Conservation (phyloP, 495 filamentous ascomycete species). For the Aspergillus haitiensis region DNA sequence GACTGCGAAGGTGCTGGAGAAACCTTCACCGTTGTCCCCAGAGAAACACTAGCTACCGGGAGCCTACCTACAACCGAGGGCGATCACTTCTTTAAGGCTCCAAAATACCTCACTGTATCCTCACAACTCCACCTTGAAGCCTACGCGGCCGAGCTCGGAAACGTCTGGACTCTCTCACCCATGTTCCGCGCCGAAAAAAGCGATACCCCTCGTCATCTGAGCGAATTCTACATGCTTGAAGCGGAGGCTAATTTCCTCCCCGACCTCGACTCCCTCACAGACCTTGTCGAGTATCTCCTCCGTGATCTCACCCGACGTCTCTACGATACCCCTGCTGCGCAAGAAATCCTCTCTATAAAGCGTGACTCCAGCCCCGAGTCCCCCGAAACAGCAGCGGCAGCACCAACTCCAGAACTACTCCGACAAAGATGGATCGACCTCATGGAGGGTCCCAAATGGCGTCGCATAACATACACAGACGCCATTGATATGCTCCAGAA, state of each 20-base stretch:
- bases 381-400: constrained; percentile 34
- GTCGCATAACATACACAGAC: constrained; percentile 79
- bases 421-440: constrained; percentile 70
- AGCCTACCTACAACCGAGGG: constrained; percentile 25
- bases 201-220: constrained; percentile 90
- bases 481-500: constrained; percentile 68
- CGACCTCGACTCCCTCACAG: constrained; percentile 67
- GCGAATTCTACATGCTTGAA: constrained; percentile 99
- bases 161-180: constrained; percentile 92
- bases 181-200: constrained; percentile 94
- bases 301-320: constrained; percentile 57
- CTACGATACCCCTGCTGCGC: constrained; percentile 54
- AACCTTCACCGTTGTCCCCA: constrained; percentile 73
- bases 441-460: constrained; percentile 61
- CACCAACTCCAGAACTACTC: constrained; percentile 46
- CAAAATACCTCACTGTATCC: constrained; percentile 96
- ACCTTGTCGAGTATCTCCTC: constrained; percentile 75
- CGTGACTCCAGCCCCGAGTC: constrained; percentile 33
- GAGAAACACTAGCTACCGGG: constrained; percentile 33
- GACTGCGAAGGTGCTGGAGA: constrained; percentile 97
- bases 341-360: constrained; percentile 60
- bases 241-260: constrained; percentile 80
- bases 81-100: constrained; percentile 71
- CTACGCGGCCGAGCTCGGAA: constrained; percentile 80
- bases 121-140: constrained; percentile 94